Conservation (phyloP, 2,329 filamentous ascomycete species). For the Alternaria sp. region DNA sequence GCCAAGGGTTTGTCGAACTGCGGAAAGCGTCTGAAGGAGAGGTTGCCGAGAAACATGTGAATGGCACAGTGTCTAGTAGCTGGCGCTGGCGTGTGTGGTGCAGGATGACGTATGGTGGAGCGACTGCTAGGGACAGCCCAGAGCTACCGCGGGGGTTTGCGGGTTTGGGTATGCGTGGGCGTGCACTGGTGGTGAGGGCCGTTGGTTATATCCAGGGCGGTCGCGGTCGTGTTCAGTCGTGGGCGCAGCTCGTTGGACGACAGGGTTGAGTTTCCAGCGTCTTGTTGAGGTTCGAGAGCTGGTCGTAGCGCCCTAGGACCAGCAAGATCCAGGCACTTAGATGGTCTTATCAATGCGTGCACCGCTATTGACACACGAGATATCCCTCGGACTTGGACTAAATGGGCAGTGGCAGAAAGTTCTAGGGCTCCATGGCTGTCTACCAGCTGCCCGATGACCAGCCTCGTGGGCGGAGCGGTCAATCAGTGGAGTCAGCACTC, state of each 20-base stretch:
- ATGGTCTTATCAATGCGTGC: slow-evolving; percentile 23
- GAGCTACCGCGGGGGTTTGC: slow-evolving; percentile 10
- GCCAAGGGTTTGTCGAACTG: slow-evolving; percentile 36
- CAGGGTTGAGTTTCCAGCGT: slow-evolving; percentile 21
- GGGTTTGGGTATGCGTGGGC: neutral
- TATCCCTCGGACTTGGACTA: neutral
- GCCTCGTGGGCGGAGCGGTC: slow-evolving; percentile 12
- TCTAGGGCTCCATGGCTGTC: slow-evolving; percentile 4
- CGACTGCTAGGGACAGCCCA: slow-evolving; percentile 15
- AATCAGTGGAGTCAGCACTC: slow-evolving; percentile 17
- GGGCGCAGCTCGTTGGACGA: slow-evolving; percentile 11
- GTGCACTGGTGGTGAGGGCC: neutral
- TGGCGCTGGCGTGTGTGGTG: slow-evolving; percentile 20
- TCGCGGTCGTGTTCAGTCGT: slow-evolving; percentile 5
- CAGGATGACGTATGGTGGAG: slow-evolving; percentile 33
- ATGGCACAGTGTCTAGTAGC: slow-evolving; percentile 23
- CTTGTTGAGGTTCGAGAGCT: slow-evolving; percentile 28
- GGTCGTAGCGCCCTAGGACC: no score
- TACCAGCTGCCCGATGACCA: slow-evolving; percentile 13
- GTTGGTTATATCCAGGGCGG: slow-evolving; percentile 6
- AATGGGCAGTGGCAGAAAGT: slow-evolving; percentile 8
- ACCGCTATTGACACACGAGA: neutral
- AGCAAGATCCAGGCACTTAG: slow-evolving; percentile 14
- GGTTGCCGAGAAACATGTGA: slow-evolving; percentile 35
- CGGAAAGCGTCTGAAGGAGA: slow-evolving; percentile 32